phyloP scores from a whole-genome alignment of 1,139 yeast genomes.

The Tardiomyces depauwii region DNA sequence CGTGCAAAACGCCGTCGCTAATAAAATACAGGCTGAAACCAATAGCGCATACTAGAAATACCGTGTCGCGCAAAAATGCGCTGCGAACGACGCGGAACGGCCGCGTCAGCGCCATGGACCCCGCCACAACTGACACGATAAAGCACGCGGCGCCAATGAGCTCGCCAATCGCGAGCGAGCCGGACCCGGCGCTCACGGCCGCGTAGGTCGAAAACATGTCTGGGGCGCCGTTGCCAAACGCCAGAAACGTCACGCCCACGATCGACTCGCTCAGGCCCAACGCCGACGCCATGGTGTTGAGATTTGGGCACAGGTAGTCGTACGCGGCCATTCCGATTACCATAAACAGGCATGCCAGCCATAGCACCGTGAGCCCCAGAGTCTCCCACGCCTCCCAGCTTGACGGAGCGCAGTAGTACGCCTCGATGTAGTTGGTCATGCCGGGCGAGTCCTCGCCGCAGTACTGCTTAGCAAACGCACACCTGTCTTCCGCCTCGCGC shows the following conservation, averaged over 20 bases:
- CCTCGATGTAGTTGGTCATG: slow-evolving; percentile 20
- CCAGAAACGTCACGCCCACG: slow-evolving; percentile 79
- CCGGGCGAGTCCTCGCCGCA: slow-evolving; percentile 22
- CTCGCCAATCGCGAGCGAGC: slow-evolving; percentile 79
- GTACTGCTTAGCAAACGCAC: slow-evolving; percentile 22
- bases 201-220: slow-evolving; percentile 78
- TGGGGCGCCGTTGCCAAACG: slow-evolving; percentile 89
- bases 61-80: slow-evolving; percentile 44
- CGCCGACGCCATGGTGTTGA: slow-evolving; percentile 47
- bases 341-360: slow-evolving; percentile 39
- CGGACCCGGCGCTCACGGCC: slow-evolving; percentile 59
- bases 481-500: slow-evolving; percentile 17
- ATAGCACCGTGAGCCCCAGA: slow-evolving; percentile 6
- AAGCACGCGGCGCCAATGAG: slow-evolving; percentile 76
- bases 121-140: slow-evolving; percentile 64
- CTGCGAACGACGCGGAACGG: slow-evolving; percentile 50
- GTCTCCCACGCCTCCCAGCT: slow-evolving; percentile 6
- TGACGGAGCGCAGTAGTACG: slow-evolving; percentile 22
- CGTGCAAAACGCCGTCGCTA: slow-evolving; percentile 34
- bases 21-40: slow-evolving; percentile 33
- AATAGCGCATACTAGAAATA: slow-evolving; percentile 40
- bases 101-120: slow-evolving; percentile 55
- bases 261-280: slow-evolving; percentile 63
- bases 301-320: slow-evolving; percentile 64
- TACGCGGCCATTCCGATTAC: slow-evolving; percentile 66